Base-by-base conservation (phyloP, 768 basidiomycete genomes). In the Udeniomyces megalosporus region DNA sequence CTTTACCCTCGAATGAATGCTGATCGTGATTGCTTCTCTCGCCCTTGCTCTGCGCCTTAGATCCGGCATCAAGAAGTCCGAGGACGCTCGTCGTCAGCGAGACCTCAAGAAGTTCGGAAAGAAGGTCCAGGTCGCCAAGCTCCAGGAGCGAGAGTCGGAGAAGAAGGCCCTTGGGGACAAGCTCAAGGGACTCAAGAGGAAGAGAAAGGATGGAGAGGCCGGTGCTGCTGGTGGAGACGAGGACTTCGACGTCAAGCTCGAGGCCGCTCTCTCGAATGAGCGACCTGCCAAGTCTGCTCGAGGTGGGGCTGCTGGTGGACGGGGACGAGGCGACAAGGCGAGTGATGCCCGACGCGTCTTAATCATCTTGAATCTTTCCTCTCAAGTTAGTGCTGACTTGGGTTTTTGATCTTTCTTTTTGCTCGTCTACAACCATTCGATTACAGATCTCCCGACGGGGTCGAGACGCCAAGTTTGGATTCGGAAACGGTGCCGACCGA, bases 31-130 rank as follows among this genome's bases (percentile, higher is more conserved):
- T 52, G 20, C 29, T 35, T 58, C 49, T 26, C 24, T 42, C n/a
- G 7, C 20, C 45, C 38, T 54, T 15, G 17, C 29, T 15, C 28
- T 28, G 2, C 2, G 48, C 20, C 29, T 42, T n/a, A 49, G 78
- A 28, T 86, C 89, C 0, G 79, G 80, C 0, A 90, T 97, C 68
- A 91, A 95, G 73, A 87, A 86, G 73, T 80, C 85, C 63, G 93
- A 97, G 71, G 86, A 89, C 59, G 91, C 89, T 70, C 81, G 86
- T 67, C 85, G 84, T 68, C 88, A 96, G 73, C 80, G 95, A 50
- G 86, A 95, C 69, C 85, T 89, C 60, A 96, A 97, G 78, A 97
- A 96, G 78, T 95, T 88, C 70, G 93, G 93, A 28, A 99, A 97
- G 74, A 88, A 96, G 74, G 89, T 97, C 12, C 95, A 99, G 75